Evolutionary conservation across 805 yeast species (phyloP).

Genomic region (Starmerella potacharoeniae): DNA sequence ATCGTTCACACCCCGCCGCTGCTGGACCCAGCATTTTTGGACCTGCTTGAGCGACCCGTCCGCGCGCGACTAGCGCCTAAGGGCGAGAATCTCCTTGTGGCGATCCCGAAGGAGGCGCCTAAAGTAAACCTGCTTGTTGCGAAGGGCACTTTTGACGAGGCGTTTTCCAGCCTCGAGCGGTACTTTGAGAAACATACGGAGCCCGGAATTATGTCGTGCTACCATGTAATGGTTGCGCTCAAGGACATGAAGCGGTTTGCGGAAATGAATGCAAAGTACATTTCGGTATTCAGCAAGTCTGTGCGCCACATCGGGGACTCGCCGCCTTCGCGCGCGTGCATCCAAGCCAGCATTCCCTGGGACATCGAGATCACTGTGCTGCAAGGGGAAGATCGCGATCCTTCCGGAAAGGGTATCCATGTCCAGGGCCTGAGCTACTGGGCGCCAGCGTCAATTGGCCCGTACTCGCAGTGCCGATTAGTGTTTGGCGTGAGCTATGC

Average conservation of each 20-base stretch:
- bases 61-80: neutral
- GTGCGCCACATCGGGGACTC: constrained; percentile 22
- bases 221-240: constrained; percentile 31
- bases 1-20: constrained; percentile 20
- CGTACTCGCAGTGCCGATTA: constrained; percentile 80
- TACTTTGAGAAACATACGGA: neutral
- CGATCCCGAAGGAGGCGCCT: neutral
- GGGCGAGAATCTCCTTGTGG: neutral
- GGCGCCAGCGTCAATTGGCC: constrained; percentile 98
- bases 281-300: constrained; percentile 41
- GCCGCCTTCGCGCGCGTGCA: constrained; percentile 87
- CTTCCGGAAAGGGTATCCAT: constrained; percentile 49
- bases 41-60: constrained; percentile 13
- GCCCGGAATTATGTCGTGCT: neutral
- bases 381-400: constrained; percentile 23
- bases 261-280: constrained; percentile 51
- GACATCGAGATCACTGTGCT: constrained; percentile 52
- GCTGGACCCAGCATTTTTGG: constrained; percentile 29
- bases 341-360: constrained; percentile 44
- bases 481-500: constrained; percentile 42
- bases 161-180: constrained; percentile 3
- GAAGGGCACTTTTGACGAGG: constrained; percentile 7
- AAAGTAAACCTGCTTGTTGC: neutral
- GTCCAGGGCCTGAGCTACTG: constrained; percentile 89
- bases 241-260: constrained; percentile 55